A percentile compares a stretch with the other conserved stretches of the same genome.
phyloP scores from a whole-genome alignment of 257 asterid species.

The Mitragyna speciosa region DNA sequence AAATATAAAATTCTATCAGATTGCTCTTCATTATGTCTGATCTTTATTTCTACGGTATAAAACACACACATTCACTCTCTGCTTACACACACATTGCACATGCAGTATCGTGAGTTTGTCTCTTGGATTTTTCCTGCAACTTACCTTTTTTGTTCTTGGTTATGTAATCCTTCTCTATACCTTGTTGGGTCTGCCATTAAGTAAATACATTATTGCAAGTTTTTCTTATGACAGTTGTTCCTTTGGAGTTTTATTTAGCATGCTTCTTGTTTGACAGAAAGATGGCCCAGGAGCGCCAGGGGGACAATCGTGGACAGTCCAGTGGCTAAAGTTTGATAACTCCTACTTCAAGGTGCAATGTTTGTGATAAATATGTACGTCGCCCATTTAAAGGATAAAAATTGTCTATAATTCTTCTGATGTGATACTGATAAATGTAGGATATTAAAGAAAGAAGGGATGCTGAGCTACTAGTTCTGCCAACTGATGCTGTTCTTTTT shows the following conservation, averaged over 20 bases:
- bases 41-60: neutral
- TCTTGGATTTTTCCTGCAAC: neutral
- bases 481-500: slow-evolving; percentile 90
- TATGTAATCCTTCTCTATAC: neutral
- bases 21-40: neutral
- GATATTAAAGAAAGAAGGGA: slow-evolving; percentile 84
- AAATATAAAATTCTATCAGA: neutral
- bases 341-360: slow-evolving; percentile 79
- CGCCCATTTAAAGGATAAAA: slow-evolving; percentile 12
- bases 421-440: slow-evolving; percentile 37
- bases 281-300: slow-evolving; percentile 99
- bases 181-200: neutral
- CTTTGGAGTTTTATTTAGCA: neutral
- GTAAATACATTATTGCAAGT: neutral
- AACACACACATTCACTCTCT: neutral
- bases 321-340: slow-evolving; percentile 95
- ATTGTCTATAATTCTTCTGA: slow-evolving; percentile 8
- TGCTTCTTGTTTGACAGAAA: slow-evolving; percentile 58
- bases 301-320: slow-evolving; percentile 97
- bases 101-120: neutral
- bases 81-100: neutral
- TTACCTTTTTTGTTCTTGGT: no score
- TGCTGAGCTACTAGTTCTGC: slow-evolving; percentile 86
- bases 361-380: neutral
- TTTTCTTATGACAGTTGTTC: neutral